Evolutionary conservation across 176 grass and related monocot species (phyloP).

Genomic region (Luzula sylvatica): DNA sequence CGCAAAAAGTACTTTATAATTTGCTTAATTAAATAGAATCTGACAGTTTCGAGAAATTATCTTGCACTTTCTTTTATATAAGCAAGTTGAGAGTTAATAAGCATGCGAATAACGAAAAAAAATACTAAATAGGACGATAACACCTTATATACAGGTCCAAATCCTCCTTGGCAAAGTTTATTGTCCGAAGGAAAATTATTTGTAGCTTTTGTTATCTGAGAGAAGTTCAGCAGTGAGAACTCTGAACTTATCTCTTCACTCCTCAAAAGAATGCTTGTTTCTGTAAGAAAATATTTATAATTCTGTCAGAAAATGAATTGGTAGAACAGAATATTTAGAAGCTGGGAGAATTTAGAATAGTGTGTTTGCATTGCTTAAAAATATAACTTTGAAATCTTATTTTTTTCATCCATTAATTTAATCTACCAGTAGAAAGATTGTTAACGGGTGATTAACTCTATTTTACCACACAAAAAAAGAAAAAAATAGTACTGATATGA

Average conservation of each 20-base stretch:
- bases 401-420: no score
- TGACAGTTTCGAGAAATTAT: no score
- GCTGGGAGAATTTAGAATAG: no score
- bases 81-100: no score
- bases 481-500: background rate
- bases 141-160: conserved; percentile 28
- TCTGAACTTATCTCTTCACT: conserved; percentile 17
- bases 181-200: conserved; percentile 7
- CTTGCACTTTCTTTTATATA: no score
- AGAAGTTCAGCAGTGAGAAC: conserved; percentile 3
- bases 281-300: no score
- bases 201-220: conserved; percentile 12
- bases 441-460: background rate
- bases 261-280: background rate
- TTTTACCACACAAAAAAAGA: background rate
- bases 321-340: no score
- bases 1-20: background rate
- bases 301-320: background rate
- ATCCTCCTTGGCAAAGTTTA: conserved; percentile 29
- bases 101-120: background rate
- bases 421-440: background rate
- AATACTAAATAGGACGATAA: background rate
- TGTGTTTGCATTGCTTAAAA: no score
- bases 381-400: no score
- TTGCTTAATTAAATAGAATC: no score